A percentile compares a stretch with the other conserved stretches of the same genome.
These are phyloP conservation scores for Oryza meyeriana DNA, from an alignment of 176 grass and related monocot species.

Conservation along the genomic window DNA sequence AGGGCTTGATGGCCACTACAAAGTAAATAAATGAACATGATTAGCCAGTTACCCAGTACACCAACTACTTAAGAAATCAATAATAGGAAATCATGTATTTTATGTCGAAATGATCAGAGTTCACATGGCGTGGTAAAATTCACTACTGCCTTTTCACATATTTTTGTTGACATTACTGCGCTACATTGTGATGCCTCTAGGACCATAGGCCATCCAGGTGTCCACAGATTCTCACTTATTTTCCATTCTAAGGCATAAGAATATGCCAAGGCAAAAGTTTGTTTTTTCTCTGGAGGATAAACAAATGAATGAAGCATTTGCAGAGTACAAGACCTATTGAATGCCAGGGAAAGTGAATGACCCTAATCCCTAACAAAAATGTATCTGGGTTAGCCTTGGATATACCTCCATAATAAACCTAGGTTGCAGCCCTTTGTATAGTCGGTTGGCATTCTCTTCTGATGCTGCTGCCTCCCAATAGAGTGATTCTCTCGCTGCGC, in stretches of 20 bases:
- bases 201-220: background rate
- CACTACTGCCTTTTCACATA: background rate
- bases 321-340: background rate
- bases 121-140: background rate
- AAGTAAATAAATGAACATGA: slow-evolving; percentile 2
- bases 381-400: slow-evolving; percentile 18
- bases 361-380: background rate
- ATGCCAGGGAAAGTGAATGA: background rate
- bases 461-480: slow-evolving; percentile 53
- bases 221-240: slow-evolving; percentile 1
- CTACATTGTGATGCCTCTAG: background rate
- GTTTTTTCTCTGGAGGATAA: background rate
- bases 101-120: background rate
- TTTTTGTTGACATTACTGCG: background rate
- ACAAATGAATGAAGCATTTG: background rate
- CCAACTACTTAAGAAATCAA: background rate
- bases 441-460: slow-evolving; percentile 53
- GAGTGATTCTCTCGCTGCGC: slow-evolving; percentile 44
- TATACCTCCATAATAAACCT: slow-evolving; percentile 89
- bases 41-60: background rate
- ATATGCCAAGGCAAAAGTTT: slow-evolving; percentile 4
- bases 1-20: background rate
- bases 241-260: background rate
- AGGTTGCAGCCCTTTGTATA: slow-evolving; percentile 73
- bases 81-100: slow-evolving; percentile 20